Base-by-base conservation (phyloP, 2,329 filamentous ascomycete genomes). In the Anisogramma anomala region DNA sequence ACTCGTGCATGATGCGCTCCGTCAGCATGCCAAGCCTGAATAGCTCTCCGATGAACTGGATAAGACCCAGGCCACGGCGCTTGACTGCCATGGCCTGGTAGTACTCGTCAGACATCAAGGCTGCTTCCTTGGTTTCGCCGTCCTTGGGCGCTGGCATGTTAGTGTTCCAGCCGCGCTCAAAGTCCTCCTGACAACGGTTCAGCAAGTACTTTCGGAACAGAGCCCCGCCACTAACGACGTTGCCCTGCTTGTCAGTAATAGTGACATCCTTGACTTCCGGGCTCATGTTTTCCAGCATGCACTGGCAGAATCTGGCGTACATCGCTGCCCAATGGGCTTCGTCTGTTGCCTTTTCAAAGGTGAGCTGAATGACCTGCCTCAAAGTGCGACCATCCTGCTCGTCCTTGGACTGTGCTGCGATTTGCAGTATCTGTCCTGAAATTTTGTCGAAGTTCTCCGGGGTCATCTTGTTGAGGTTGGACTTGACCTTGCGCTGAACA, bases 11-110 rank as follows among this genome's bases (percentile, higher is more conserved):
- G 66, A 98, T 98, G 61, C 89, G 84, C 63, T 95, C 85, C 47
- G 91, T 98, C 62, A 98, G 75, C 91, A 98, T 98, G 60, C 83
- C 81, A 47, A 98, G 79, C 72, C 96, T 98, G 77, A 94, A 98
- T 33, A 98, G 77, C 66, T 98, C 91, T 69, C 91, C 91, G 58
- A 98, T 98, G 67, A 98, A 98, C 65, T 95, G 89, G 49, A 98
- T 89, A 17, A 98, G 77, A 80, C 91, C 91, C 50, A 98, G 83
- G 66, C 91, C 91, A 63, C 87, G 84, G 65, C 91, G 82, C 72
- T 98, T 98, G 56, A 88, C 88, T 43, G 89, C 88, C 36, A 88
- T 89, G 30, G 86, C 89, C 50, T 79, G 67, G 62, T 98, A 98
- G 68, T 98, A 98, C 60, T 96, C 91, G 48, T 98, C 91, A 0